phyloP scores from a whole-genome alignment of 129 eudicot genomes.

The Rutidosis leptorrhynchoides region DNA sequence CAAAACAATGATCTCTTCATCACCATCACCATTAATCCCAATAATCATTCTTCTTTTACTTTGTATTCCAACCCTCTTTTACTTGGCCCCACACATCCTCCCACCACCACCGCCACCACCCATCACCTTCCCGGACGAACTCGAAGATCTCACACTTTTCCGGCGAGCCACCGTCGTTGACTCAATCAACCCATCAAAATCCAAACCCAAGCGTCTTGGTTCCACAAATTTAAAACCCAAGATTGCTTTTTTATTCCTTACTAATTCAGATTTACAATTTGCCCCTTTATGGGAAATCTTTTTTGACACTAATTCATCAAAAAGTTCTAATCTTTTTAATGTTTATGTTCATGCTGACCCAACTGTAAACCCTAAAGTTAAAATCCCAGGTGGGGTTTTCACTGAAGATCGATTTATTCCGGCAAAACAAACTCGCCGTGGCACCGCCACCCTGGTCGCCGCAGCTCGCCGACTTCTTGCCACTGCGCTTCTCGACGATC shows the following conservation, averaged over 20 bases:
- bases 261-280: slow-evolving; percentile 67
- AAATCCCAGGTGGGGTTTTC: slow-evolving; percentile 55
- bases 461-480: slow-evolving; percentile 88
- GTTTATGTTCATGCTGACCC: slow-evolving; percentile 86
- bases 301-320: slow-evolving; percentile 29
- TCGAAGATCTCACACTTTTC: slow-evolving; percentile 82
- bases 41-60: slow-evolving; percentile 42
- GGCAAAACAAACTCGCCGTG: slow-evolving; percentile 53
- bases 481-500: slow-evolving; percentile 68
- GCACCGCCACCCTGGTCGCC: slow-evolving; percentile 74
- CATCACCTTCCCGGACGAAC: slow-evolving; percentile 72
- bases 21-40: slow-evolving; percentile 41
- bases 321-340: slow-evolving; percentile 37
- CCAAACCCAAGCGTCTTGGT: slow-evolving; percentile 44
- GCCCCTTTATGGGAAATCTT: slow-evolving; percentile 71
- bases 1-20: not conserved
- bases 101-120: slow-evolving; percentile 52
- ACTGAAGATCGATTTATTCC: slow-evolving; percentile 41
- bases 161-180: slow-evolving; percentile 49
- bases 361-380: slow-evolving; percentile 29
- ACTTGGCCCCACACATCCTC: slow-evolving; percentile 57
- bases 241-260: slow-evolving; percentile 84
- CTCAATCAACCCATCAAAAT: slow-evolving; percentile 24
- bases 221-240: slow-evolving; percentile 55
- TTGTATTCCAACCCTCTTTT: slow-evolving; percentile 47